Conservation (phyloP, 1,139 yeast genomes). For the Entelexis sorbosivorans region DNA sequence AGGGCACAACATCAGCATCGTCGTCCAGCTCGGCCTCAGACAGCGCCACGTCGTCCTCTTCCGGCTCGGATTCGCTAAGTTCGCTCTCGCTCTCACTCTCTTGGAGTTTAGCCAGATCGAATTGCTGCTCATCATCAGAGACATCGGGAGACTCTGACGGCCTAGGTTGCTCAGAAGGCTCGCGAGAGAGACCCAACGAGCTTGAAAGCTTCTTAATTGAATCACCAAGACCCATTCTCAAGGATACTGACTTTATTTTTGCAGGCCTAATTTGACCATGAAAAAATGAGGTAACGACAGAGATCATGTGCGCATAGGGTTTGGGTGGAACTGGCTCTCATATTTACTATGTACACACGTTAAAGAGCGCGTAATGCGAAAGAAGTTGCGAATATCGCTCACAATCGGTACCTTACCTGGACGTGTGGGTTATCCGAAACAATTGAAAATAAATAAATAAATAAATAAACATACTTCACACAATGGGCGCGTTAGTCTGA, state of each 20-base stretch:
- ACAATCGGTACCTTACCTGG: no score
- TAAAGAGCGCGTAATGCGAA: no score
- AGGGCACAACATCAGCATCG: slow-evolving; percentile 82
- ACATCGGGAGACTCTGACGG: background rate
- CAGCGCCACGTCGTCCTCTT: slow-evolving; percentile 34
- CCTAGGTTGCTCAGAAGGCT: slow-evolving; percentile 1
- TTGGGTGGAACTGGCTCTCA: background rate
- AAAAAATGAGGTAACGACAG: background rate
- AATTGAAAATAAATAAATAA: background rate
- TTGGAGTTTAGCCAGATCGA: slow-evolving; percentile 17
- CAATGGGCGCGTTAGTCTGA: background rate
- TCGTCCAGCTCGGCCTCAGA: slow-evolving; percentile 69
- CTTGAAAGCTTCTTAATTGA: slow-evolving; percentile 22
- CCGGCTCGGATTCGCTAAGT: slow-evolving; percentile 20
- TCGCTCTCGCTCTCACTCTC: slow-evolving; percentile 22
- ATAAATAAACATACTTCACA: background rate
- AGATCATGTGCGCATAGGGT: background rate
- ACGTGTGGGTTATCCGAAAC: no score
- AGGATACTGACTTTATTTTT: background rate
- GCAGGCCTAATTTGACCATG: background rate
- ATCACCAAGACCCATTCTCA: slow-evolving; percentile 22
- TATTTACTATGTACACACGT: no score
- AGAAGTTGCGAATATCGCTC: no score
- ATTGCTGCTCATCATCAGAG: slow-evolving; percentile 9
- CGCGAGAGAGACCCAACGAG: slow-evolving; percentile 18